Conservation (phyloP, 495 filamentous ascomycete genomes). For the Aspergillus mulundensis region DNA sequence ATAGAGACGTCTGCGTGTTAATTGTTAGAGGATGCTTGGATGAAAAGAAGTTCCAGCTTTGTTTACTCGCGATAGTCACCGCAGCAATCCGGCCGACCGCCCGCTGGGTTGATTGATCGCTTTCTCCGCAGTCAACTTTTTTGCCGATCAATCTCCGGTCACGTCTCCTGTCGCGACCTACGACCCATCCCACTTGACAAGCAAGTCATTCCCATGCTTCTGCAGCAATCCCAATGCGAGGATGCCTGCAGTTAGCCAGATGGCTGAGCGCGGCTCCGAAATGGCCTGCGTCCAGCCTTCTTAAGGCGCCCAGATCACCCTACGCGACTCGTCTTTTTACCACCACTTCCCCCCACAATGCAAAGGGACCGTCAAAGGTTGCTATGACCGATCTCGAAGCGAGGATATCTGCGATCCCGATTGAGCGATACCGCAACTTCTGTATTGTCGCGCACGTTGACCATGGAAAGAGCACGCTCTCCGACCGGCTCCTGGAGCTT, state of each 20-base stretch:
- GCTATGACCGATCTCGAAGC: slow-evolving; percentile 60
- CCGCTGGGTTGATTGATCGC: slow-evolving; percentile 10
- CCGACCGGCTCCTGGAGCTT: slow-evolving; percentile 85
- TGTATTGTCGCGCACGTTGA: slow-evolving; percentile 99
- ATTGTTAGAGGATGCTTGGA: not conserved
- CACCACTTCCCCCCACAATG: slow-evolving; percentile 32
- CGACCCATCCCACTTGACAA: not conserved
- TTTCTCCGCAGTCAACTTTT: slow-evolving; percentile 32
- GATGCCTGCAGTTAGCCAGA: slow-evolving; percentile 52
- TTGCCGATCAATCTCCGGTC: slow-evolving; percentile 9
- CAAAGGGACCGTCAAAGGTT: slow-evolving; percentile 22
- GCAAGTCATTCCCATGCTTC: slow-evolving; percentile 31
- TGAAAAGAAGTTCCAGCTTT: slow-evolving; percentile 20
- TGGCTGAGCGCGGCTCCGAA: slow-evolving; percentile 45
- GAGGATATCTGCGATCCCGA: slow-evolving; percentile 81
- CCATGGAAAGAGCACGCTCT: slow-evolving; percentile 95
- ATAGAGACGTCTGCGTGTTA: not conserved
- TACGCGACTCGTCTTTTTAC: slow-evolving; percentile 36
- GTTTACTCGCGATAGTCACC: slow-evolving; percentile 40
- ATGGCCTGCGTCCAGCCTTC: slow-evolving; percentile 35
- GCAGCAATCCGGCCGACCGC: slow-evolving; percentile 33
- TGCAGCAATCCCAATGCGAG: slow-evolving; percentile 49
- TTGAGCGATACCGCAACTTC: slow-evolving; percentile 89
- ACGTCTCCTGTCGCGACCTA: not conserved
- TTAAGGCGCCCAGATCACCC: slow-evolving; percentile 28